phyloP scores from a whole-genome alignment of 75 land plant genomes.

The Pinus tabuliformis region DNA sequence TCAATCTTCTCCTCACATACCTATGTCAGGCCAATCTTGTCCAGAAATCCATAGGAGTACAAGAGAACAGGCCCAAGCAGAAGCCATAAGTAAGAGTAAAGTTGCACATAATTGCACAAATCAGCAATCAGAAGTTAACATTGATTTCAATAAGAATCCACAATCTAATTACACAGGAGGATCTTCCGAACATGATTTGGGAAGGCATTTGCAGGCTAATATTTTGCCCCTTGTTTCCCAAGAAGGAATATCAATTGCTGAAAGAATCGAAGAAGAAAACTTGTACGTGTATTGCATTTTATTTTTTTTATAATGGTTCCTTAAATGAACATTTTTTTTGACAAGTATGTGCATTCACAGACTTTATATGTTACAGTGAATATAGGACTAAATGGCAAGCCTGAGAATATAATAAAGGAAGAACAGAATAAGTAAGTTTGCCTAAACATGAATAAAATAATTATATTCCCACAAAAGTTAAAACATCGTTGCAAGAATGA shows the following conservation, averaged over 20 bases:
- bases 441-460: neutral
- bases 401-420: too few species aligned
- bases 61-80: conserved; percentile 19
- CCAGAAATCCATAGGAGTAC: conserved; percentile 15
- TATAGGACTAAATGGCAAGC: too few species aligned
- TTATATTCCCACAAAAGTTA: neutral
- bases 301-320: neutral
- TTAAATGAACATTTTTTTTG: neutral
- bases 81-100: conserved; percentile 36
- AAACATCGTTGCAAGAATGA: neutral
- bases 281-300: conserved; percentile 34
- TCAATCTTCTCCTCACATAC: conserved; percentile 12
- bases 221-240: neutral
- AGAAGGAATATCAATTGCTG: conserved; percentile 64
- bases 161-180: neutral
- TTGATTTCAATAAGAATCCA: neutral
- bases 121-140: conserved; percentile 52
- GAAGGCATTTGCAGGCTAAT: conserved; percentile 36
- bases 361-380: neutral
- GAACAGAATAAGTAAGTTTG: neutral
- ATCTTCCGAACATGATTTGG: conserved; percentile 14
- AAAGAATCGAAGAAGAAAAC: conserved; percentile 82
- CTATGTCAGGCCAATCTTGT: conserved; percentile 5
- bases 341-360: neutral
- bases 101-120: conserved; percentile 58